These are phyloP conservation scores for Oenanthe javanica DNA, from an alignment of 140 eudicot genomes.

Conservation along the genomic window DNA sequence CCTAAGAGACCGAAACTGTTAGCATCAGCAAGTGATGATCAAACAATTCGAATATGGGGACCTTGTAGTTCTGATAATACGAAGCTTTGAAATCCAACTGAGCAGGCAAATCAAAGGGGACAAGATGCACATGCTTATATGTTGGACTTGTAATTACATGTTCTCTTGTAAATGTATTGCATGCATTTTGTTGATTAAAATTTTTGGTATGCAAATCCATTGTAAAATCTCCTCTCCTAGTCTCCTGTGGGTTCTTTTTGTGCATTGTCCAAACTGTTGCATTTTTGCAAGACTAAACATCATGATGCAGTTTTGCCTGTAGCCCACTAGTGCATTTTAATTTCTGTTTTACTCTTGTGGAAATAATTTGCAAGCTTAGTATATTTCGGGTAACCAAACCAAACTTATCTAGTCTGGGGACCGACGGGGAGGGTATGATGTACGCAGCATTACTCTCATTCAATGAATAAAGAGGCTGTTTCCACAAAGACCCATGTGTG, in stretches of 20 bases:
- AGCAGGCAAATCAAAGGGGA: slow-evolving; percentile 7
- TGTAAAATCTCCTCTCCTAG: slow-evolving; percentile 21
- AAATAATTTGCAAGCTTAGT: too few species aligned
- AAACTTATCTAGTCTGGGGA: too few species aligned
- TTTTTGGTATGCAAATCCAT: slow-evolving; percentile 15
- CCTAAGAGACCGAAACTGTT: slow-evolving; percentile 64
- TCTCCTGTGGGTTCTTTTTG: background rate
- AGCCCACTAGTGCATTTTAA: background rate
- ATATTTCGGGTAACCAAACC: too few species aligned
- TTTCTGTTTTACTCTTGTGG: too few species aligned
- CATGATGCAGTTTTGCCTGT: background rate
- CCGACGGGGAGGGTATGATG: too few species aligned
- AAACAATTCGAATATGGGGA: slow-evolving; percentile 94
- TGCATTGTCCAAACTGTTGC: background rate
- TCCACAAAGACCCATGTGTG: too few species aligned
- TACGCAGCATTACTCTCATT: too few species aligned
- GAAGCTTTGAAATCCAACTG: slow-evolving; percentile 1
- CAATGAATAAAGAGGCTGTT: too few species aligned
- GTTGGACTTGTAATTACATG: slow-evolving; percentile 12
- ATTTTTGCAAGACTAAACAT: background rate
- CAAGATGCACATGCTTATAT: background rate
- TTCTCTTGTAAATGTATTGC: slow-evolving; percentile 20
- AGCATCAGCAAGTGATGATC: slow-evolving; percentile 97
- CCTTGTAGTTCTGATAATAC: slow-evolving; percentile 27
- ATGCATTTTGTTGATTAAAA: slow-evolving; percentile 18